Evolutionary conservation across 192 early-diverging fungal genomes (phyloP).

Genomic region (Lobosporangium transversale): DNA sequence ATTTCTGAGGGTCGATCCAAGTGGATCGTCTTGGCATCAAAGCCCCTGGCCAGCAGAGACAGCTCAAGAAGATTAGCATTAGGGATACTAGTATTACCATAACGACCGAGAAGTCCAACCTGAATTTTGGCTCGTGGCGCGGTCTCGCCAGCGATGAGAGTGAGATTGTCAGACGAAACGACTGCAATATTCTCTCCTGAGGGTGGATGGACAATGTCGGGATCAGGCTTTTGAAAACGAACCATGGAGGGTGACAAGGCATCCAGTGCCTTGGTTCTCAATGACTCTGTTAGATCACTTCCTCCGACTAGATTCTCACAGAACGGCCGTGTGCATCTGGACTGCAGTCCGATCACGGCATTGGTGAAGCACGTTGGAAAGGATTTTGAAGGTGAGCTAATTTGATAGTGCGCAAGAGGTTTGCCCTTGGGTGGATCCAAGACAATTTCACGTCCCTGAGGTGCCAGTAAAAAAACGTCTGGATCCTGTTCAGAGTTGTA

Average conservation of each 20-base stretch:
- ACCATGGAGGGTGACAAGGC: constrained; percentile 23
- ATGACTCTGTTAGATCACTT: constrained; percentile 16
- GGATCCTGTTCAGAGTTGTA: constrained; percentile 13
- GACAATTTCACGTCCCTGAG: constrained; percentile 38
- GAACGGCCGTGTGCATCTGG: constrained; percentile 37
- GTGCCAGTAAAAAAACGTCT: constrained; percentile 27
- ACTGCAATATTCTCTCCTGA: constrained; percentile 14
- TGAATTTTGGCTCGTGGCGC: constrained; percentile 39
- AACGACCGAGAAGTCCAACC: constrained; percentile 39
- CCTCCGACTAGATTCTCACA: constrained; percentile 49
- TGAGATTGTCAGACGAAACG: constrained; percentile 9
- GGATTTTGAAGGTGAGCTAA: constrained; percentile 29
- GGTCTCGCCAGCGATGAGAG: constrained; percentile 23
- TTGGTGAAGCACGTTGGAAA: constrained; percentile 45
- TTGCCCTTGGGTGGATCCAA: constrained; percentile 3
- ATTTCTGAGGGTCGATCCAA: constrained; percentile 30
- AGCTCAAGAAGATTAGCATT: constrained; percentile 33
- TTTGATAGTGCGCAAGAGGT: constrained; percentile 11
- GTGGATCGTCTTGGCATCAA: constrained; percentile 44
- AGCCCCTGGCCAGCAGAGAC: constrained; percentile 45
- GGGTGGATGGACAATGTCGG: constrained; percentile 31
- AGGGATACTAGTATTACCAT: constrained; percentile 50
- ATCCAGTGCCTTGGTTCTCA: constrained; percentile 19
- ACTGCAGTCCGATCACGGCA: constrained; percentile 40
- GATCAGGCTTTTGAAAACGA: constrained; percentile 35